Percentiles rank a stretch among this genome's conserved stretches.
Evolutionary conservation across 2,329 filamentous ascomycete species (phyloP).

Genomic region (Xylaria sp.): DNA sequence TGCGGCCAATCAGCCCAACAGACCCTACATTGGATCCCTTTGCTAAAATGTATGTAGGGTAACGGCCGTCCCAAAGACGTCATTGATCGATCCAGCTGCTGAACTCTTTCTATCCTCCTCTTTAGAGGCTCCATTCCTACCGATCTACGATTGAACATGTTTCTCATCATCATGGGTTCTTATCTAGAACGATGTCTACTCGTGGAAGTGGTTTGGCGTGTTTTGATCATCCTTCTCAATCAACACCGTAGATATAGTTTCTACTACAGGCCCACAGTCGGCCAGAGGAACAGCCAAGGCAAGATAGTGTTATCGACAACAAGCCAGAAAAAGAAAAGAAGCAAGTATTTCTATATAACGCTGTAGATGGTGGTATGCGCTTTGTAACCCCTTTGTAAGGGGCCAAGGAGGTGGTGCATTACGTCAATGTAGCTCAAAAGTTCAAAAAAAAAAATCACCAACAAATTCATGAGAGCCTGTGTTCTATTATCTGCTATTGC

Average conservation of each 20-base stretch:
- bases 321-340: background rate
- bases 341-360: background rate
- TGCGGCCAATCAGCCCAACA: slow-evolving; percentile 7
- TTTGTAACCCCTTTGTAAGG: slow-evolving; percentile 7
- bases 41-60: background rate
- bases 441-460: too few species aligned
- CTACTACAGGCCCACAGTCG: background rate
- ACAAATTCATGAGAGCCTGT: too few species aligned
- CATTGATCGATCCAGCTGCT: slow-evolving; percentile 6
- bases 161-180: too few species aligned
- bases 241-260: background rate
- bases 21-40: background rate
- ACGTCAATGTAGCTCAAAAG: background rate
- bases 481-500: too few species aligned
- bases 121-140: background rate
- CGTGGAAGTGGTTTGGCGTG: too few species aligned
- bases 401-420: background rate
- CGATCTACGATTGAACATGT: too few species aligned
- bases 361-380: background rate
- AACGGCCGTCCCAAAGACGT: slow-evolving; percentile 9
- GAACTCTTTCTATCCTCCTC: background rate
- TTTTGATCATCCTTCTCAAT: background rate
- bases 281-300: background rate
- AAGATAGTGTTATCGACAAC: background rate
- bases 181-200: too few species aligned